phyloP scores from a whole-genome alignment of 352 stramenopile genomes.

The Phytophthora uliginosa region DNA sequence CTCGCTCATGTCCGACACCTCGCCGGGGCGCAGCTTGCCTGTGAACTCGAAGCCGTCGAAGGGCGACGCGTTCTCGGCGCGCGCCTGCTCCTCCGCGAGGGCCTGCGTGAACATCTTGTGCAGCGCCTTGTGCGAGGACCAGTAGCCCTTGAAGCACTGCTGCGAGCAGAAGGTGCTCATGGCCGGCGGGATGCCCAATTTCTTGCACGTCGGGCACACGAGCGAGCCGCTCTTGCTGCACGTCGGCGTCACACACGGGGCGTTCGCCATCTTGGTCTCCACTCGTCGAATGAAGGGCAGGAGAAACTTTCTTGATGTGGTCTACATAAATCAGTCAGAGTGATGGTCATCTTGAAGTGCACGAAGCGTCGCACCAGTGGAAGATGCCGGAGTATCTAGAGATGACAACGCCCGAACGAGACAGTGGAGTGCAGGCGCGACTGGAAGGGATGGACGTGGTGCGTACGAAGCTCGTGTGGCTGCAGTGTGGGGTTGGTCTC shows the following conservation, averaged over 20 bases:
- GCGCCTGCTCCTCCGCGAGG: constrained; percentile 42
- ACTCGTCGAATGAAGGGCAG: constrained; percentile 28
- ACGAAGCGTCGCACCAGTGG: constrained; percentile 12
- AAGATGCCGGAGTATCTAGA: constrained; percentile 45
- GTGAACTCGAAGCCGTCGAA: constrained; percentile 88
- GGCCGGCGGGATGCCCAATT: constrained; percentile 85
- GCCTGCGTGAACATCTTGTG: constrained; percentile 94
- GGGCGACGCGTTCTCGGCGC: constrained; percentile 29
- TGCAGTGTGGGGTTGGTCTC: background rate
- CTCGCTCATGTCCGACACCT: constrained; percentile 78
- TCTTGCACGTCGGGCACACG: constrained; percentile 93
- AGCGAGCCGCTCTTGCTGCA: constrained; percentile 88
- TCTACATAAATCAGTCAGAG: constrained; percentile 9
- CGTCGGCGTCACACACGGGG: constrained; percentile 73
- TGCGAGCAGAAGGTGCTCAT: constrained; percentile 95
- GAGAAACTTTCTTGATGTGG: constrained; percentile 16
- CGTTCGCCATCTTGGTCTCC: constrained; percentile 38
- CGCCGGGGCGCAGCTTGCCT: constrained; percentile 81
- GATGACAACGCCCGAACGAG: constrained; percentile 30
- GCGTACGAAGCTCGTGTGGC: background rate
- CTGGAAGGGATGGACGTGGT: constrained; percentile 3
- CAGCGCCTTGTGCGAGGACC: constrained; percentile 95
- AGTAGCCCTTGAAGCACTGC: constrained; percentile 98
- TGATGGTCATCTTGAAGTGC: constrained; percentile 30
- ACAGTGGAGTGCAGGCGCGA: background rate